Base-by-base conservation (phyloP, 257 asterid genomes). In the Solanum corneliomulleri region DNA sequence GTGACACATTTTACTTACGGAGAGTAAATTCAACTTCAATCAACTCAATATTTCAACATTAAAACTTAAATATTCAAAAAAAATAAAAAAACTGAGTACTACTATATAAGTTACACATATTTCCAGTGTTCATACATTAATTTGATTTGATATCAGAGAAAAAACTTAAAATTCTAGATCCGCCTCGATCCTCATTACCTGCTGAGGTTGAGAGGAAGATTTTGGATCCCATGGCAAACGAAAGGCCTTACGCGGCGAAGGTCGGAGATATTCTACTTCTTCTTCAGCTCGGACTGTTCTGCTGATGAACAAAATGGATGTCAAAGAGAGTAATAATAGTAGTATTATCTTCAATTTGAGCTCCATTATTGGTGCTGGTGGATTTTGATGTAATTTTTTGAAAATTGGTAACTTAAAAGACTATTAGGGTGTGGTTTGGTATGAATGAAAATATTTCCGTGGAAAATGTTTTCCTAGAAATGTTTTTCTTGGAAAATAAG, bases 181-280 rank as follows among this genome's bases (percentile, higher is more conserved):
- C 13, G 23, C 9, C 16, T 37, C 39, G 39, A 37, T 37, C 39
- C 7, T 12, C 60, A 4, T 15, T 31, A 95, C 98, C 98, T 96
- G 99, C 37, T 92, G 92, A 88, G 98, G 97, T 31, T 86, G 89
- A 44, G 96, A 87, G 41, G 95, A 88, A 75, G 92, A 87, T 70
- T 90, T 89, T 39, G 87, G 88, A 77, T 70, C 31, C 96, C 92
- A 88, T 5, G 96, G 94, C 58, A 94, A 92, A 75, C 88, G 90
- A 27, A 96, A 91, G 27, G 89, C 87, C 86, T 91, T 89, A 70
- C 98, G 95, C 37, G 98, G 96, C 62, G 91, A 94, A 12, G 98
- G 98, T 56, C 99, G 85, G 31, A 92, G 88, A 68, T 96, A 96
- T 37, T 95, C 94, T 3, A 88, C 90, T 18, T 91, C 90, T 18